phyloP scores from a whole-genome alignment of 106 monocot species.

The Vanilla planifolia region DNA sequence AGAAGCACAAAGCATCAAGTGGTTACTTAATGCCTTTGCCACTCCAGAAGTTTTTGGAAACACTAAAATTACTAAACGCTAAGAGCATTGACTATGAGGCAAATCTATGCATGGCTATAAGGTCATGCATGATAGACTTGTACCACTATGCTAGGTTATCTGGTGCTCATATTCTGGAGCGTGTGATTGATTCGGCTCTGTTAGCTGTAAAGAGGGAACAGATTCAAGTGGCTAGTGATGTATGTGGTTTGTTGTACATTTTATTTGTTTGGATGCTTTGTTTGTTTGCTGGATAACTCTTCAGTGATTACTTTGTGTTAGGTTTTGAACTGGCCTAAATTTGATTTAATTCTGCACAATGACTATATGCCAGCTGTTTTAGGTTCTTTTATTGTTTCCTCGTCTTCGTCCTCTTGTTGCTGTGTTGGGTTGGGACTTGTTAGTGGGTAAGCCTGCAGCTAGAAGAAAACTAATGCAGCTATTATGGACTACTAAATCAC shows the following conservation, averaged over 20 bases:
- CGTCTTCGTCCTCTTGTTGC: slow-evolving; percentile 90
- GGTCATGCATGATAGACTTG: slow-evolving; percentile 68
- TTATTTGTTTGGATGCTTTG: slow-evolving; percentile 1
- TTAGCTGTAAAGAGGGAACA: slow-evolving; percentile 57
- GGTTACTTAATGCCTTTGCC: slow-evolving; percentile 45
- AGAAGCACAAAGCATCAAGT: slow-evolving; percentile 40
- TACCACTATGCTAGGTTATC: slow-evolving; percentile 81
- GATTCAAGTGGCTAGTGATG: slow-evolving; percentile 85
- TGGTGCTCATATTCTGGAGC: slow-evolving; percentile 66
- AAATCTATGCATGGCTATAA: slow-evolving; percentile 19
- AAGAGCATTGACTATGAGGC: slow-evolving; percentile 16
- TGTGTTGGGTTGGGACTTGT: slow-evolving; percentile 90
- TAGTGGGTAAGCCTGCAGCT: slow-evolving; percentile 62
- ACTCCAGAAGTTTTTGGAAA: slow-evolving; percentile 62
- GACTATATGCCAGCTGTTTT: slow-evolving; percentile 9
- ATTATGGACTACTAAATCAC: slow-evolving; percentile 92
- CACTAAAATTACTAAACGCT: slow-evolving; percentile 22
- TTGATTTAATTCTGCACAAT: not conserved
- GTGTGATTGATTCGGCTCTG: slow-evolving; percentile 66
- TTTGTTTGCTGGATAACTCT: not conserved
- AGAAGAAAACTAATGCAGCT: slow-evolving; percentile 68
- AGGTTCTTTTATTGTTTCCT: slow-evolving; percentile 86
- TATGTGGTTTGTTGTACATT: slow-evolving; percentile 35
- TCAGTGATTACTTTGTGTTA: no score
- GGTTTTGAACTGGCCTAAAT: no score